These are phyloP conservation scores for Fusarium equiseti DNA, from an alignment of 2,329 filamentous ascomycete genomes.

Conservation along the genomic window DNA sequence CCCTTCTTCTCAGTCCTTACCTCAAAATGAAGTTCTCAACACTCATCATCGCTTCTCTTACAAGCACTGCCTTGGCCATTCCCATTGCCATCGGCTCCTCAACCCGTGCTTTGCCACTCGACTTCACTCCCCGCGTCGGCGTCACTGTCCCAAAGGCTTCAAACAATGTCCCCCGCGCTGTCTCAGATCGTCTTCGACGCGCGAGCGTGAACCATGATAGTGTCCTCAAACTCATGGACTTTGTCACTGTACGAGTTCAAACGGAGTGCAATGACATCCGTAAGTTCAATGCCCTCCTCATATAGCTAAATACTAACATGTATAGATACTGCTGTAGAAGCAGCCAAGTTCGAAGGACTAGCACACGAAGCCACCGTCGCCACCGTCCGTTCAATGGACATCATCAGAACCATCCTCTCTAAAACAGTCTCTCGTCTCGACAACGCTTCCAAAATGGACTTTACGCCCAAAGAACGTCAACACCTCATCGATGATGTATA, in stretches of 20 bases:
- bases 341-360: neutral
- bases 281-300: neutral
- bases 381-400: neutral
- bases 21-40: slow-evolving; percentile 26
- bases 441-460: neutral
- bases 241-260: neutral
- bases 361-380: neutral
- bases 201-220: neutral
- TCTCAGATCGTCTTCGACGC: neutral
- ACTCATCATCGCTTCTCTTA: neutral
- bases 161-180: neutral
- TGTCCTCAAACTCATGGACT: neutral
- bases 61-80: neutral
- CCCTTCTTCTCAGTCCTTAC: neutral
- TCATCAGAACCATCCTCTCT: slow-evolving; percentile 3
- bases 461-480: neutral
- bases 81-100: neutral
- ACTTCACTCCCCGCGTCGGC: neutral
- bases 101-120: neutral
- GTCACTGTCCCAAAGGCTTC: neutral
- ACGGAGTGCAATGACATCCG: neutral
- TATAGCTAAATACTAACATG: neutral
- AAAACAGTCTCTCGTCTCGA: neutral
- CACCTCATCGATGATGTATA: neutral
- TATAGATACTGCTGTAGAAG: neutral